phyloP scores from a whole-genome alignment of 129 eudicot genomes.

The sunflower (Helianthus annuus) region HanXRQr2.0-SUNRISE NC_035437.2:52112698-52113197 shows the following conservation, averaged over 20 bases:
- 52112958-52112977: background rate
- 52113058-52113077: no score
- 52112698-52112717: no score
- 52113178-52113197: no score
- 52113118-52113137: no score
- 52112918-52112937: background rate
- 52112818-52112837: background rate
- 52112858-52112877: slow-evolving; percentile 19
- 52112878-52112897: slow-evolving; percentile 1
- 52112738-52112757: no score
- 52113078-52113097: no score
- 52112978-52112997: background rate
- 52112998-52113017: background rate
- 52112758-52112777: slow-evolving; percentile 23
- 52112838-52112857: slow-evolving; percentile 11
- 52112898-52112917: background rate
- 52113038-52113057: no score
- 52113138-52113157: no score
- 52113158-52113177: no score
- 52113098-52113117: no score
- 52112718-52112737: no score
- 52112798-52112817: background rate
- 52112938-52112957: background rate
- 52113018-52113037: no score
- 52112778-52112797: slow-evolving; percentile 14